Evolutionary conservation across 176 grass and related monocot genomes (phyloP), one percentile per base, ranked within the genome.

Genomic region (Lolium rigidum): DNA sequence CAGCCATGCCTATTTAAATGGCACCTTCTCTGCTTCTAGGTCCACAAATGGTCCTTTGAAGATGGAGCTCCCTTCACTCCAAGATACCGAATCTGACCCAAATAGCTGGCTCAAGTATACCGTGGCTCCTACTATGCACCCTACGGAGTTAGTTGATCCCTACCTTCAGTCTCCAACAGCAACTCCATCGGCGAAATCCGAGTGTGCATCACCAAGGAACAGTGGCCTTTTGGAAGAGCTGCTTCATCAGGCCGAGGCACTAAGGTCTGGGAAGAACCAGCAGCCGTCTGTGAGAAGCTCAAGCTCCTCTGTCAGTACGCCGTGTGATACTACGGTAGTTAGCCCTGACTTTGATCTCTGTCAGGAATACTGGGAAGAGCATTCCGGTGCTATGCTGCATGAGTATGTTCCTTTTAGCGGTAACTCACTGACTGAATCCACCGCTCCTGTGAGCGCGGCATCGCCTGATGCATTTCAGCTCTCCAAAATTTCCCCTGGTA

Each of bases 21-120:
- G 92, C 92, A 99, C 81, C 60, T 88, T 91, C 92, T 96, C 94
- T 88, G 82, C 94, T 94, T 96, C 92, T 87, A 91, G 90, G 90
- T 78, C 92, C 92, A 78, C 46, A 83, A 84, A 57, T 91, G 87
- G 89, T 90, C 72, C 90, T 80, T 82, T 84, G 92, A 94, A 99
- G 97, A 90, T 88, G 90, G 97, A 99, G 97, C 97, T 99, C 97
- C 97, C 97, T 99, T 99, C 93, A 99, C 90, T 96, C 97, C 97
- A 99, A 99, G 92, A 96, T 99, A 89, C 88, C 31, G 90, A 94
- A 91, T 91, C 93, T 75, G 91, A 98, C 73, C 81, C 86, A 71
- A 91, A 77, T 82, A 87, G 84, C 79, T 98, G 93, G 90, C 78
- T 94, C 85, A 89, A 95, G 75, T 86, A 77, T 76, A 79, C 87